Base-by-base conservation (phyloP, 495 filamentous ascomycete genomes). In the Xylaria sp. region DNA sequence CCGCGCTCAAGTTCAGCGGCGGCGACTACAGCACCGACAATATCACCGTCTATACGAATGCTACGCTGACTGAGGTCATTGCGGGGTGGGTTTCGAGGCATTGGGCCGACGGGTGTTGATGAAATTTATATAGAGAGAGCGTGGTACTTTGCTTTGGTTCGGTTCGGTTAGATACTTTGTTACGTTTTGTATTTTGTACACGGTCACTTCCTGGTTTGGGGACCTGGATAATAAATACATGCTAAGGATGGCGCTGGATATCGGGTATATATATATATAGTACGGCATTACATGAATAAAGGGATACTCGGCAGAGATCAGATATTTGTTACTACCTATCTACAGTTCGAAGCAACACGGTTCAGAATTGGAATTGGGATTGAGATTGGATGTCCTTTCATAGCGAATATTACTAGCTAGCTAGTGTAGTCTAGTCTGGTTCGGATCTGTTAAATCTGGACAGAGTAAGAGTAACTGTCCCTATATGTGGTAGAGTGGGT, bases 1-100 rank as follows among this genome's bases (percentile, higher is more conserved):
- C 92, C 3, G 96, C 93, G 24, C 81, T 97, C 50, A 82, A 82
- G 71, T 92, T 92, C 75, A 84, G 87, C 21, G 90, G 91, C 0
- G 82, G 92, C 40, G 83, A 86, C 15, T 92, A 92, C 69, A 77
- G 75, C 26, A 80, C 80, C 33, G 82, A 86, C 5, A 85, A 93
- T 74, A 91, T 93, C 21, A 80, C 84, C 70, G 76, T 81, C 31
- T 97, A 93, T 76, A 86, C 92, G 77, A 84, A 88, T 19, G 88
- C 87, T 5, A 92, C 87, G 3, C 85, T 98, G 74, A 97, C 93
- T 3, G 87, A 90, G 43, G 71, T 97, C 55, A 88, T 98, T 75
- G 81, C 89, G 43, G 82, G 85, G 5, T 98, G 94, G 94, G 90
- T 97, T 17, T 84, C 88, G 80, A 82, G 87, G 80, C 86, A 97